Conservation (phyloP, 345 rosid species). For the Cardiospermum halicacabum region DNA sequence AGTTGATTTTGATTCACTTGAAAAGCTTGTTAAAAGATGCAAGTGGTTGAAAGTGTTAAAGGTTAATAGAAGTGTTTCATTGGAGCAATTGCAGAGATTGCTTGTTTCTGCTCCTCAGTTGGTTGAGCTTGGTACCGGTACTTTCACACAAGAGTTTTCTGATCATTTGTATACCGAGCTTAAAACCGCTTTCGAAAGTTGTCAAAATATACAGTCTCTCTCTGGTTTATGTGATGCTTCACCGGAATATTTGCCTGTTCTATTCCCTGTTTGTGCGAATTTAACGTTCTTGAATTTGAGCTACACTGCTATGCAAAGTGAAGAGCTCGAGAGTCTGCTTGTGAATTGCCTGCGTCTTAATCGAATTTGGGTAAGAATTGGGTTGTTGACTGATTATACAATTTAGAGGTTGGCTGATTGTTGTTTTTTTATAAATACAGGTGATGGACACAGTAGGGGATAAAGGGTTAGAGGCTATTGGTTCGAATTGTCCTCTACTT, state of each 20-base stretch:
- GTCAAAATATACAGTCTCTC: constrained; percentile 43
- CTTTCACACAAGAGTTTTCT: constrained; percentile 44
- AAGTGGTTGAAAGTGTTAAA: constrained; percentile 48
- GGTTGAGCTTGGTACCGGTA: constrained; percentile 60
- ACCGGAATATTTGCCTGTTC: constrained; percentile 36
- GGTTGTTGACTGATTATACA: background rate
- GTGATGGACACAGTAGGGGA: constrained; percentile 66
- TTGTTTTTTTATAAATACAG: constrained; percentile 29
- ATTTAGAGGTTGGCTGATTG: background rate
- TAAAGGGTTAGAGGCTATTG: constrained; percentile 58
- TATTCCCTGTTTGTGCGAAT: constrained; percentile 41
- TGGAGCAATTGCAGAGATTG: constrained; percentile 48
- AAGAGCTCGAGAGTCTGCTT: constrained; percentile 46
- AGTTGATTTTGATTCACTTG: constrained; percentile 54
- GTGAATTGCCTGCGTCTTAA: constrained; percentile 47
- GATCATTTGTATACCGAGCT: constrained; percentile 29
- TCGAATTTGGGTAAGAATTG: constrained; percentile 53
- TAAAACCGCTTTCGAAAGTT: constrained; percentile 35
- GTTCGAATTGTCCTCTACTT: constrained; percentile 44
- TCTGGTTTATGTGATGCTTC: constrained; percentile 58
- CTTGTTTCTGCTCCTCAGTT: constrained; percentile 43
- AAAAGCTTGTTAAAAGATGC: constrained; percentile 55
- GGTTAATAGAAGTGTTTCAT: constrained; percentile 41
- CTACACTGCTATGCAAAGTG: constrained; percentile 45
- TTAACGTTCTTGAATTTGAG: constrained; percentile 62